These are phyloP conservation scores for Fraxinus velutina DNA, from an alignment of 305 asterid species.

Conservation along the genomic window DNA sequence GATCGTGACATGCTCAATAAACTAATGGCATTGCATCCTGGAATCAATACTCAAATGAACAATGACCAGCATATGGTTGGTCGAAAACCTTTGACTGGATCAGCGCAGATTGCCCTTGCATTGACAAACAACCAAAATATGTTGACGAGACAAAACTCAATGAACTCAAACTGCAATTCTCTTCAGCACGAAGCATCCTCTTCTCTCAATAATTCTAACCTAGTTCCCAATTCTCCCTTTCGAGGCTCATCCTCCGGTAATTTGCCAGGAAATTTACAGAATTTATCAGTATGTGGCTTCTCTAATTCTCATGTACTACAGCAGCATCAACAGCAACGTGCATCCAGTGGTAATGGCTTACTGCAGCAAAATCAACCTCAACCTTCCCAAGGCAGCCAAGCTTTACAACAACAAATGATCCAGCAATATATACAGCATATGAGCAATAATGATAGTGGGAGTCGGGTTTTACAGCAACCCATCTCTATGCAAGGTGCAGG, in stretches of 20 bases:
- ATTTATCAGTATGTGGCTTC: constrained; percentile 29
- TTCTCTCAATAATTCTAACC: constrained; percentile 47
- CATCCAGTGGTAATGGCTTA: constrained; percentile 30
- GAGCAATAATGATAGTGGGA: constrained; percentile 42
- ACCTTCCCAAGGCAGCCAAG: constrained; percentile 48
- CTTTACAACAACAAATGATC: constrained; percentile 69
- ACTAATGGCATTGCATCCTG: constrained; percentile 61
- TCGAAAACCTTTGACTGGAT: constrained; percentile 56
- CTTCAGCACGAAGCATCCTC: constrained; percentile 55
- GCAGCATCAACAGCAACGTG: constrained; percentile 26
- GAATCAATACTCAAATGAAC: constrained; percentile 41
- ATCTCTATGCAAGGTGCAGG: constrained; percentile 38
- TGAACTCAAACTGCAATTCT: constrained; percentile 44
- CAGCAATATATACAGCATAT: constrained; percentile 66
- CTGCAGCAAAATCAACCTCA: constrained; percentile 44
- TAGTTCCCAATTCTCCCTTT: constrained; percentile 36
- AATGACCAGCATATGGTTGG: constrained; percentile 53
- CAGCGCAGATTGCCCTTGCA: constrained; percentile 74
- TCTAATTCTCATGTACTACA: constrained; percentile 34
- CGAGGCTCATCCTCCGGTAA: constrained; percentile 29
- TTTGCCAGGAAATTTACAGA: constrained; percentile 26
- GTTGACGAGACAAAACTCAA: constrained; percentile 72
- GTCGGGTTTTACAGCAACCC: constrained; percentile 35
- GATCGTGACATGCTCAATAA: constrained; percentile 56
- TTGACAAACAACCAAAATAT: constrained; percentile 66